A percentile compares a stretch with the other conserved stretches of the same genome.
These are phyloP conservation scores for Pseudofabraea citricarpa DNA, from an alignment of 2,329 filamentous ascomycete genomes.

Conservation along the genomic window DNA sequence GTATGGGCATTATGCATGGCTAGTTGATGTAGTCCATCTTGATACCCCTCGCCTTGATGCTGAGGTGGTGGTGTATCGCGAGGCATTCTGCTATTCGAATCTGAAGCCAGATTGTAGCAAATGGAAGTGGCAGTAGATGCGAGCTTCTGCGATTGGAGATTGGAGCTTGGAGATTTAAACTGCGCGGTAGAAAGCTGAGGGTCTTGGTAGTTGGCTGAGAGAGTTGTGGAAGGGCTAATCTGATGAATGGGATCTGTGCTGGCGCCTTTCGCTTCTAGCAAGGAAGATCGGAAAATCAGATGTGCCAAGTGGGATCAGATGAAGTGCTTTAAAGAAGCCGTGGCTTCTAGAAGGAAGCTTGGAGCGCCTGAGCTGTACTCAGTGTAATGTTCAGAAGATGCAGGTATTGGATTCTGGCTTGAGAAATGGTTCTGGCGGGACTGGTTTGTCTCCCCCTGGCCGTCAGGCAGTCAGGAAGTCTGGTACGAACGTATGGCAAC, in stretches of 20 bases:
- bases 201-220: no score
- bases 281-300: slow-evolving; percentile 6
- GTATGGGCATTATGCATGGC: slow-evolving; percentile 37
- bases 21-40: slow-evolving; percentile 38
- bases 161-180: no score
- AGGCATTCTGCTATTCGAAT: slow-evolving; percentile 13
- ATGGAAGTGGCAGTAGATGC: no score
- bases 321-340: slow-evolving; percentile 12
- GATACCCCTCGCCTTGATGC: slow-evolving; percentile 31
- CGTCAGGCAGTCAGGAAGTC: slow-evolving; percentile 22
- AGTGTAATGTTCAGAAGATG: no score
- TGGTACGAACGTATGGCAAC: slow-evolving; percentile 31
- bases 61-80: slow-evolving; percentile 36
- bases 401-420: slow-evolving; percentile 19
- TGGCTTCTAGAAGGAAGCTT: slow-evolving; percentile 25
- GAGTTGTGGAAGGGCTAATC: no score
- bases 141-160: no score
- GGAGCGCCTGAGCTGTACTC: no score
- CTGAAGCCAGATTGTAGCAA: background rate
- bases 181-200: no score
- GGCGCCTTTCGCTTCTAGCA: no score
- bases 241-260: no score
- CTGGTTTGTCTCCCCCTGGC: slow-evolving; percentile 26
- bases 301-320: slow-evolving; percentile 17
- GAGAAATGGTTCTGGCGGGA: slow-evolving; percentile 22